Evolutionary conservation across 306 rosid genomes (phyloP).

Genomic region (Dicorynia guianensis): DNA sequence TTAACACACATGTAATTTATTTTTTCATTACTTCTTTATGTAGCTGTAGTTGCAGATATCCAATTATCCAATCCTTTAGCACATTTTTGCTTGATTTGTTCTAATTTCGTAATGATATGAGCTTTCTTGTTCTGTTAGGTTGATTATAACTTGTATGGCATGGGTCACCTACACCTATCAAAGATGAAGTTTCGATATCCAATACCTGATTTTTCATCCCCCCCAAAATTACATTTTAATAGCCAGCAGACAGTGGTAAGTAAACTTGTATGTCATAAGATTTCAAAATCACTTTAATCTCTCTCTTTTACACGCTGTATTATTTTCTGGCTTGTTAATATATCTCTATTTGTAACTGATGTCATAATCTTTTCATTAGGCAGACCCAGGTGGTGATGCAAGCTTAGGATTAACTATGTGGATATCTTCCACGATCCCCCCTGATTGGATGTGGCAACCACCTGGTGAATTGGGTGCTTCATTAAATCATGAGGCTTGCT

Average conservation of each 20-base stretch:
- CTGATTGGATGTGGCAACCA: constrained; percentile 72
- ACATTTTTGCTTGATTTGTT: constrained; percentile 28
- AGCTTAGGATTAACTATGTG: constrained; percentile 61
- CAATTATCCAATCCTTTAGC: constrained; percentile 9
- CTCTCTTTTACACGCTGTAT: constrained; percentile 8
- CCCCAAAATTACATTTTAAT: constrained; percentile 45
- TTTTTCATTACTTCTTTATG: not conserved
- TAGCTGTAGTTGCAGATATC: not conserved
- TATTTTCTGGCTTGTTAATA: constrained; percentile 22
- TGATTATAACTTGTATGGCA: constrained; percentile 80
- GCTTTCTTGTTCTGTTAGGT: constrained; percentile 44
- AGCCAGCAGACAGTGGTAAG: constrained; percentile 48
- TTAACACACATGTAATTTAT: not conserved
- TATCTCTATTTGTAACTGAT: constrained; percentile 36
- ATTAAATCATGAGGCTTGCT: constrained; percentile 43
- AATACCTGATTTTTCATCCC: constrained; percentile 56
- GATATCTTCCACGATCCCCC: constrained; percentile 66
- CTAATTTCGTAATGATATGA: constrained; percentile 14
- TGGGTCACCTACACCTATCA: constrained; percentile 83
- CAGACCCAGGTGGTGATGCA: constrained; percentile 53
- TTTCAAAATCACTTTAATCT: constrained; percentile 41
- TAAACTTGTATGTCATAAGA: constrained; percentile 48
- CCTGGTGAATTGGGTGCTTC: constrained; percentile 52
- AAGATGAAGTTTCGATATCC: constrained; percentile 87
- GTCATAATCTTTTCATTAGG: constrained; percentile 58